These are phyloP conservation scores for Globisporangium megalacanthum DNA, from an alignment of 352 stramenopile genomes.

Conservation along the genomic window DNA sequence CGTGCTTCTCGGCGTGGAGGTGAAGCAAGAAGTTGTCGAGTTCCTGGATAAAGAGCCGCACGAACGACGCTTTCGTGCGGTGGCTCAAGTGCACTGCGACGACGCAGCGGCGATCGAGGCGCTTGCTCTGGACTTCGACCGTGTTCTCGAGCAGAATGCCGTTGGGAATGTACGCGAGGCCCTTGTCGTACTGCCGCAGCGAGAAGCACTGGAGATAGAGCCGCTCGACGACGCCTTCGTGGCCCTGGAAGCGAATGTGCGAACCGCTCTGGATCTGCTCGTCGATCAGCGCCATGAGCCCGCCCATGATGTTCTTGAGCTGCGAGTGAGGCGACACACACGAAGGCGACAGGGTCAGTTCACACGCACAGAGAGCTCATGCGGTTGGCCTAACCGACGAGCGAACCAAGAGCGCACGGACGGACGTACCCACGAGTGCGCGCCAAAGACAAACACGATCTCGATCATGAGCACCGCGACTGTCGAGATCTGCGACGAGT, in stretches of 20 bases:
- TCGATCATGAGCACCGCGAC: slow-evolving; percentile 78
- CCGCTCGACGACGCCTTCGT: slow-evolving; percentile 77
- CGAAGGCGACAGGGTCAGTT: not conserved
- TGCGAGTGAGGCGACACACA: slow-evolving; percentile 10
- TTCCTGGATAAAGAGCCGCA: slow-evolving; percentile 74
- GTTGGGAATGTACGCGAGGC: slow-evolving; percentile 76
- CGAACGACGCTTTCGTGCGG: slow-evolving; percentile 29
- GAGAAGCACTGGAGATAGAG: slow-evolving; percentile 81
- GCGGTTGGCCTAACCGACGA: no score
- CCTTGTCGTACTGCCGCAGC: slow-evolving; percentile 77
- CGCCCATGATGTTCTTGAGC: slow-evolving; percentile 84
- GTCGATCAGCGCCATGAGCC: slow-evolving; percentile 72
- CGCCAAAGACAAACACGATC: slow-evolving; percentile 72
- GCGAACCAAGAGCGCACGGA: not conserved
- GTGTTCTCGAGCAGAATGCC: slow-evolving; percentile 71
- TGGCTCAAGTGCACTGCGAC: slow-evolving; percentile 59
- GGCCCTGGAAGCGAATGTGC: slow-evolving; percentile 65
- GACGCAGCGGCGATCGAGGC: slow-evolving; percentile 43
- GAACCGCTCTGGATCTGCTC: slow-evolving; percentile 78
- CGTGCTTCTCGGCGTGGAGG: slow-evolving; percentile 23
- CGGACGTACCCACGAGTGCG: slow-evolving; percentile 66
- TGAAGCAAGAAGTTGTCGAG: slow-evolving; percentile 51
- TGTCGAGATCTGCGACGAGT: slow-evolving; percentile 73
- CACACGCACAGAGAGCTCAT: slow-evolving; percentile 4
- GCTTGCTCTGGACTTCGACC: slow-evolving; percentile 67